Conservation (phyloP, 768 basidiomycete species). For the Panaeolus cyanescens region DNA sequence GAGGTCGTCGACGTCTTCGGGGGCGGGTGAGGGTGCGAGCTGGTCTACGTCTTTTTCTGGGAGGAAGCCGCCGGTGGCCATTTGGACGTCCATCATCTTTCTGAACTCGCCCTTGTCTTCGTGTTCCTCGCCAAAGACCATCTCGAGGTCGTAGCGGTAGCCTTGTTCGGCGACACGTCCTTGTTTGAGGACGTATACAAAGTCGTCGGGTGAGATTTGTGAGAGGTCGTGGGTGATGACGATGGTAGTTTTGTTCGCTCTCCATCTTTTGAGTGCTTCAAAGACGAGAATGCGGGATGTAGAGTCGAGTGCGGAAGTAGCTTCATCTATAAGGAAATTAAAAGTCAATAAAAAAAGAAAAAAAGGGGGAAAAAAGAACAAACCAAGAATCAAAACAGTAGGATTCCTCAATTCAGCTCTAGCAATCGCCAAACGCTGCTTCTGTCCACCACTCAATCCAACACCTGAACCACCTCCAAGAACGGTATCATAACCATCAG, state of each 20-base stretch:
- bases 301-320: constrained; percentile 83
- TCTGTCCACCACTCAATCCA: constrained; percentile 88
- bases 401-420: constrained; percentile 86
- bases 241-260: constrained; percentile 81
- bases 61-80: constrained; percentile 51
- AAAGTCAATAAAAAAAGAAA: constrained; percentile 33
- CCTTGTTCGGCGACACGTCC: constrained; percentile 88
- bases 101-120: constrained; percentile 64
- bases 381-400: constrained; percentile 87
- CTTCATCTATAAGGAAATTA: constrained; percentile 67
- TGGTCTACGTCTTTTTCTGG: constrained; percentile 36
- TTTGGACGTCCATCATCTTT: constrained; percentile 63
- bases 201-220: constrained; percentile 74
- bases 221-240: constrained; percentile 96
- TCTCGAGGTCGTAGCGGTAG: constrained; percentile 78
- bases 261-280: constrained; percentile 66
- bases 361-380: constrained; percentile 32
- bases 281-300: constrained; percentile 87
- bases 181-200: constrained; percentile 88
- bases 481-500: constrained; percentile 84
- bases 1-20: constrained; percentile 44
- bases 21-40: constrained; percentile 15
- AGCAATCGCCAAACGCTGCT: constrained; percentile 88
- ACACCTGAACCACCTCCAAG: constrained; percentile 63
- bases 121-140: constrained; percentile 16